phyloP scores from a whole-genome alignment of 257 asterid genomes.

The Solanum pinnatisectum region DNA sequence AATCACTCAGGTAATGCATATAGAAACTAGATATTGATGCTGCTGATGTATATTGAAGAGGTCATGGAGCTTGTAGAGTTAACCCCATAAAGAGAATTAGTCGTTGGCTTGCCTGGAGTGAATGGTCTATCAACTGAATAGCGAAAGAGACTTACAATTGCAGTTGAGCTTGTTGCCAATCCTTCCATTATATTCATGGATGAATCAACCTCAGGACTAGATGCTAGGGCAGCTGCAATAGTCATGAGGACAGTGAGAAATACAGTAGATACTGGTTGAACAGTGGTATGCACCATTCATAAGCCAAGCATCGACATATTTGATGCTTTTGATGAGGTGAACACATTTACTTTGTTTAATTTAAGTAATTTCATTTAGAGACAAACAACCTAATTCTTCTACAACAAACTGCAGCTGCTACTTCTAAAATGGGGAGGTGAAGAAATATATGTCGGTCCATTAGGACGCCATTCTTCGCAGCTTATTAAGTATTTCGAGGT shows the following conservation, averaged over 20 bases:
- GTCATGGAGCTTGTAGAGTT: slow-evolving; percentile 64
- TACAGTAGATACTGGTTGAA: slow-evolving; percentile 53
- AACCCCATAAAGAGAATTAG: slow-evolving; percentile 23
- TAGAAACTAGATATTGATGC: background rate
- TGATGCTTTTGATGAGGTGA: slow-evolving; percentile 59
- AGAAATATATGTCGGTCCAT: slow-evolving; percentile 42
- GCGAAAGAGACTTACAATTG: slow-evolving; percentile 51
- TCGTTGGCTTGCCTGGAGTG: slow-evolving; percentile 47
- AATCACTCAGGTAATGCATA: background rate
- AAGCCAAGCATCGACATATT: slow-evolving; percentile 62
- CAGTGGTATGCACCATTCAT: slow-evolving; percentile 61
- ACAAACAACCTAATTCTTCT: background rate
- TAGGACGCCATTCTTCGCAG: slow-evolving; percentile 40
- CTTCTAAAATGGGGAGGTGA: slow-evolving; percentile 56
- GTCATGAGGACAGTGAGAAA: slow-evolving; percentile 56
- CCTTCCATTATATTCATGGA: slow-evolving; percentile 60
- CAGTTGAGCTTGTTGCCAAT: slow-evolving; percentile 57
- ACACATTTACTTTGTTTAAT: background rate
- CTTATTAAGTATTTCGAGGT: slow-evolving; percentile 42
- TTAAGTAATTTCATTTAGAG: background rate
- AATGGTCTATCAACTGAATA: slow-evolving; percentile 52
- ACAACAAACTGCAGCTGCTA: slow-evolving; percentile 27
- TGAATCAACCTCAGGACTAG: slow-evolving; percentile 56
- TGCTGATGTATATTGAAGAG: slow-evolving; percentile 43
- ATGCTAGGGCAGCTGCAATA: slow-evolving; percentile 59